Percentiles rank a stretch among this genome's conserved stretches.
Evolutionary conservation across 208 protist genomes (phyloP).

Genomic region (Plasmodiophora brassicae): DNA sequence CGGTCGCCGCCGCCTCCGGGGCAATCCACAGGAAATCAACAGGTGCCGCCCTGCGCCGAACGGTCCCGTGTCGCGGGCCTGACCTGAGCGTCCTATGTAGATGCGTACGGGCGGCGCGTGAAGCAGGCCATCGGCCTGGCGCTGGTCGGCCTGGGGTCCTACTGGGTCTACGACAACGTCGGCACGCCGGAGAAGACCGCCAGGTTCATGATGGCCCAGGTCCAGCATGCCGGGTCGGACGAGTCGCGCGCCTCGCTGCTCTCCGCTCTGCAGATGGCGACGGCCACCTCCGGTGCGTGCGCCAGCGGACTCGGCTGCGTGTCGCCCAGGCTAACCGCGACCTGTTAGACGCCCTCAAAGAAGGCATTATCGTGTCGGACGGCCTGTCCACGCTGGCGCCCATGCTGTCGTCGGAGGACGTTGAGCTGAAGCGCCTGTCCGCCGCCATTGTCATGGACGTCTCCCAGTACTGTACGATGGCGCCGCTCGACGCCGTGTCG

Average conservation of each 20-base stretch:
- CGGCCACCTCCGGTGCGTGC: neutral
- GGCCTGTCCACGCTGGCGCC: neutral
- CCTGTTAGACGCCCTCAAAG: neutral
- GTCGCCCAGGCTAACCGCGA: too few species aligned
- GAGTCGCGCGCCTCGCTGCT: neutral
- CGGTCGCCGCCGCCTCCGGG: neutral
- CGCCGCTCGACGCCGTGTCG: too few species aligned
- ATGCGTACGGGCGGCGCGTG: neutral
- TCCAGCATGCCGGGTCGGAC: neutral
- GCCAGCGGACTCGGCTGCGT: too few species aligned
- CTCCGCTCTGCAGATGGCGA: neutral
- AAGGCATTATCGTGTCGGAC: neutral
- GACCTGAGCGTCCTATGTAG: neutral
- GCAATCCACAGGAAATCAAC: conserved; percentile 5
- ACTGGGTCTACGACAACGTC: neutral
- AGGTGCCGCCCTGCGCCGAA: neutral
- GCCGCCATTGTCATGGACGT: conserved; percentile 12
- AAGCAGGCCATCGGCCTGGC: neutral
- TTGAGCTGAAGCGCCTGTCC: neutral
- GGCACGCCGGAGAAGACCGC: neutral
- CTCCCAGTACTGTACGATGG: neutral
- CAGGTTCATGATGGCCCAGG: neutral
- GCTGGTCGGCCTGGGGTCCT: neutral
- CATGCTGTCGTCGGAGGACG: neutral
- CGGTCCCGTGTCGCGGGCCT: neutral